phyloP scores from a whole-genome alignment of 305 asterid genomes.

The Fraxinus platypoda region DNA sequence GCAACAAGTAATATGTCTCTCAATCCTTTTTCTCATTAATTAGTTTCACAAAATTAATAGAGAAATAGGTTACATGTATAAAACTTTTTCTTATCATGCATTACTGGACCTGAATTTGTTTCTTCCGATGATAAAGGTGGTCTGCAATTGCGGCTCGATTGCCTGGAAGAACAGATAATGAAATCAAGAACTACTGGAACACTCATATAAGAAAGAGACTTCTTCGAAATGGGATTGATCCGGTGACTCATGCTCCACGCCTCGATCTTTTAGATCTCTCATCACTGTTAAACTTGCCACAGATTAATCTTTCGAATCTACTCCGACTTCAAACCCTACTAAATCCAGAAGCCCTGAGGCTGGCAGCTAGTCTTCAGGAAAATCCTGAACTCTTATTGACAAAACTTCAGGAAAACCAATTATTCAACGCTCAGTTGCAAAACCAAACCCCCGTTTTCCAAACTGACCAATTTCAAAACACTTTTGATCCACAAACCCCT shows the following conservation, averaged over 20 bases:
- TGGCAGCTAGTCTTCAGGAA: constrained; percentile 37
- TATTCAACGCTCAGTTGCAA: constrained; percentile 35
- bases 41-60: neutral
- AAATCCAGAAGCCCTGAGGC: constrained; percentile 51
- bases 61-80: neutral
- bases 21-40: too few relatives aligned
- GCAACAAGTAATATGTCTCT: too few relatives aligned
- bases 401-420: constrained; percentile 42
- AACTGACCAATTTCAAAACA: constrained; percentile 40
- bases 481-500: constrained; percentile 33
- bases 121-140: constrained; percentile 45
- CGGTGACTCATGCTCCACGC: constrained; percentile 70
- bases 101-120: neutral
- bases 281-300: constrained; percentile 48
- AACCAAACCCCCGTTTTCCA: constrained; percentile 34
- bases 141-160: constrained; percentile 70
- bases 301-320: constrained; percentile 46
- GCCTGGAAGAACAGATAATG: constrained; percentile 74
- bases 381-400: constrained; percentile 37
- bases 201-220: constrained; percentile 70
- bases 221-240: constrained; percentile 64
- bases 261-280: constrained; percentile 54
- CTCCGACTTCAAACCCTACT: constrained; percentile 55
- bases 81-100: neutral
- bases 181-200: constrained; percentile 80